These are phyloP conservation scores for Nicotiana attenuata DNA, from an alignment of 257 asterid species.

Conservation along the genomic window DNA sequence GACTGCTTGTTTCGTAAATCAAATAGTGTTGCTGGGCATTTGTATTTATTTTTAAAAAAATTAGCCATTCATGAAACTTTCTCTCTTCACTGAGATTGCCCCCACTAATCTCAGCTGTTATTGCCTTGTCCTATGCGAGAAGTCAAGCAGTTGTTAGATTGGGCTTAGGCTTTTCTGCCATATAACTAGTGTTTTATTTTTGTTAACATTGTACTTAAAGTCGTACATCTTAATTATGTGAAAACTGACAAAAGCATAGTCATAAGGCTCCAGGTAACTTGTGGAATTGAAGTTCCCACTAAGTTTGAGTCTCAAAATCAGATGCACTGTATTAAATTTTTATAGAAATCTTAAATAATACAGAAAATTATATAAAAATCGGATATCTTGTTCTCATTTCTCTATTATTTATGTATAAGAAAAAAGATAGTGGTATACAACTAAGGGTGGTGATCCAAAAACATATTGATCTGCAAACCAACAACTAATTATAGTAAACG, in stretches of 20 bases:
- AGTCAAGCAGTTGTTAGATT: not conserved
- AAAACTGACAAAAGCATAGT: not conserved
- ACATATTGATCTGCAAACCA: not conserved
- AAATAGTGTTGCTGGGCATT: no score
- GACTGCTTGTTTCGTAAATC: no score
- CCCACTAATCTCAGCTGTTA: not conserved
- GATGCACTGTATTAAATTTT: not conserved
- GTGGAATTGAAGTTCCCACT: not conserved
- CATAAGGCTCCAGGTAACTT: not conserved
- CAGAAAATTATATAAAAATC: no score
- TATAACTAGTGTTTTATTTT: not conserved
- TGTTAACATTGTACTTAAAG: not conserved
- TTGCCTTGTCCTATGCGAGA: not conserved
- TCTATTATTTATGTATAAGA: not conserved
- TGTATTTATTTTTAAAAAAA: no score
- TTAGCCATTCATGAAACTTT: no score
- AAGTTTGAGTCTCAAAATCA: not conserved
- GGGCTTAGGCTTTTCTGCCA: not conserved
- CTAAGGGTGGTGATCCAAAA: not conserved
- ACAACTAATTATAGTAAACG: not conserved
- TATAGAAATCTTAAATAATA: not conserved
- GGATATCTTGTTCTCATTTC: not conserved
- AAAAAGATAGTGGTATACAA: not conserved
- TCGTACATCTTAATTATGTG: not conserved
- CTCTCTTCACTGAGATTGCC: no score